phyloP scores from a whole-genome alignment of 2,329 filamentous ascomycete genomes.

The Cladosporium sp. region DNA sequence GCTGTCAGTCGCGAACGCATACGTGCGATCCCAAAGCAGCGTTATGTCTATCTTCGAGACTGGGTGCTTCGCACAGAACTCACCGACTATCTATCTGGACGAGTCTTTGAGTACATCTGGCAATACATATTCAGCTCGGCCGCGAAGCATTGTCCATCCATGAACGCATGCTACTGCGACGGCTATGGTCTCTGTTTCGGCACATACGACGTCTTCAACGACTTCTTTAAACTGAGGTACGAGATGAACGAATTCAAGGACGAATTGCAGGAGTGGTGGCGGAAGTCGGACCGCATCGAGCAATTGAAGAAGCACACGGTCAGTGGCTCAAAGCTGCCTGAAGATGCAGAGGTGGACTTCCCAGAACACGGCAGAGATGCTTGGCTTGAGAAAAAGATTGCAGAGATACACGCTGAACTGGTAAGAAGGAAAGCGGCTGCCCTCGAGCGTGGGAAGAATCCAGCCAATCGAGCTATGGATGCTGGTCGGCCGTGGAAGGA shows the following conservation, averaged over 20 bases:
- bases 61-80: constrained; percentile 63
- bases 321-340: constrained; percentile 42
- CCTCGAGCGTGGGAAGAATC: constrained; percentile 53
- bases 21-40: constrained; percentile 53
- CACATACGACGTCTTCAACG: constrained; percentile 50
- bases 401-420: constrained; percentile 47
- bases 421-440: constrained; percentile 48
- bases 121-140: constrained; percentile 61
- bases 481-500: constrained; percentile 57
- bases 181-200: constrained; percentile 65
- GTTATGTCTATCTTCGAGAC: constrained; percentile 60
- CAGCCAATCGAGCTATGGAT: constrained; percentile 54
- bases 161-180: constrained; percentile 64
- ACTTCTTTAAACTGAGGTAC: constrained; percentile 52
- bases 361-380: constrained; percentile 48
- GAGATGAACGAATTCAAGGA: constrained; percentile 45
- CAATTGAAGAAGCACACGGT: constrained; percentile 42
- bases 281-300: constrained; percentile 42
- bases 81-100: constrained; percentile 58
- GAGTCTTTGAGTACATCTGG: constrained; percentile 67
- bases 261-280: constrained; percentile 47
- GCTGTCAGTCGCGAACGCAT: constrained; percentile 62
- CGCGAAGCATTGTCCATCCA: constrained; percentile 52
- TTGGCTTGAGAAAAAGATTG: constrained; percentile 49
- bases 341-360: constrained; percentile 38